Base-by-base conservation (phyloP, 202 grass and related monocot species). In the Hordeum pubiflorum region DNA sequence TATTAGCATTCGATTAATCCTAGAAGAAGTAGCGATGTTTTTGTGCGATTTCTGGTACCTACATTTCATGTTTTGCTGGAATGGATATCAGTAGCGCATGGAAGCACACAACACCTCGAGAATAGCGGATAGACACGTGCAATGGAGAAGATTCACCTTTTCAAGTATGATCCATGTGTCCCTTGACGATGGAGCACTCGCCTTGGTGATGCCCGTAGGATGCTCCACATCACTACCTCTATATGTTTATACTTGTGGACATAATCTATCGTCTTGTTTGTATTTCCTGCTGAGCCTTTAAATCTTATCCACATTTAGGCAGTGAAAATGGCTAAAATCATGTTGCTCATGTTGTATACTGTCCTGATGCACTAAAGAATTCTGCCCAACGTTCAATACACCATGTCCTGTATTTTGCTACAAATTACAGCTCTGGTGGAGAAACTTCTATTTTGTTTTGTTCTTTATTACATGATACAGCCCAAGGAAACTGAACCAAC, bases 401-500 rank as follows among this genome's bases (percentile, higher is more conserved):
- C 29, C 14, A 39, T 23, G 4, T 67, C 6, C 4, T 23, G 18
- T 79, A 74, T 14, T 37, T 48, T 69, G 36, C 71, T 20, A 23
- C 10, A 57, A 46, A 58, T 9, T 72, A 21, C 34, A n/a, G 8
- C 68, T 60, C 22, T 74, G 32, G 23, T 38, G 59, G 48, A 76
- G 21, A 37, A 66, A 57, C 9, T 38, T 37, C 6, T 54, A 54
- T 54, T 50, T 31, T 1, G 58, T 81, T 75, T 15, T 66, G 1
- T 33, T 78, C 21, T 20, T 58, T 74, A 24, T 26, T 78, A 73
- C 2, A 41, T 63, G 56, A 82, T 37, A 15, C 2, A 43, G 9
- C 10, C 29, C 70, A 76, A 75, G 18, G 80, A 68, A 89, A 63
- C 46, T 88, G 44, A 86, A 57, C 56, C 32, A 62, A 56, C 23